Evolutionary conservation across 108 stramenopile species (phyloP), one percentile per base, ranked within the genome.

Genomic region (Parmales sp.): DNA sequence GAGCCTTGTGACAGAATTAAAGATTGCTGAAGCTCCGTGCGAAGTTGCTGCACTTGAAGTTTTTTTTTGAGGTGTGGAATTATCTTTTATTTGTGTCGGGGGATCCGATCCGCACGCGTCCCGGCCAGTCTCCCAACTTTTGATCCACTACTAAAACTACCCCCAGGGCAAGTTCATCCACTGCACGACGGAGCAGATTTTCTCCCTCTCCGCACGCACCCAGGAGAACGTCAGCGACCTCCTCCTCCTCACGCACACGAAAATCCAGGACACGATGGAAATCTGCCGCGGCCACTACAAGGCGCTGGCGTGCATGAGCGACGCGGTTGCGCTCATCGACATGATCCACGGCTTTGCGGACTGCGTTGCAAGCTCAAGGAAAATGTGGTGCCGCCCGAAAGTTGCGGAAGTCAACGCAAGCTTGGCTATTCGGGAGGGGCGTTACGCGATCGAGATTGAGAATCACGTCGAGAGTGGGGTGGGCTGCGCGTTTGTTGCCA

Each of bases 281-380:
- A 48, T 82, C 23, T 89, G 86, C 39, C 69, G 92, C 49, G 74
- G 77, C 16, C 78, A 87, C 11, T 89, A 84, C 71, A 90, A 90
- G 66, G 87, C 86, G 38, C 67, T 90, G 11, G 89, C 90, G 26
- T 77, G 80, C 11, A 74, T 93, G 37, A 83, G 82, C 20, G 92
- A 93, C 69, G 92, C 89, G 28, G 78, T 90, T 16, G 92, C 92
- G 13, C 68, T 93, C 37, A 68, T 93, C 64, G 92, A 93, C 64
- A 76, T 93, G 71, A 89, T 87, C 51, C 92, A 93, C 70, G 70
- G 82, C 45, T 90, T 93, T 74, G 89, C 89, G 18, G 92, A 93
- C 68, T 83, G 81, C 65, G 92, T 93, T 11, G 82, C 90, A 6
- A 77, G 82, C 34, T 84, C 82, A 45, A 72, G 82, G 18, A 34